phyloP scores from a whole-genome alignment of 345 rosid species.

The Syzygium aqueum region DNA sequence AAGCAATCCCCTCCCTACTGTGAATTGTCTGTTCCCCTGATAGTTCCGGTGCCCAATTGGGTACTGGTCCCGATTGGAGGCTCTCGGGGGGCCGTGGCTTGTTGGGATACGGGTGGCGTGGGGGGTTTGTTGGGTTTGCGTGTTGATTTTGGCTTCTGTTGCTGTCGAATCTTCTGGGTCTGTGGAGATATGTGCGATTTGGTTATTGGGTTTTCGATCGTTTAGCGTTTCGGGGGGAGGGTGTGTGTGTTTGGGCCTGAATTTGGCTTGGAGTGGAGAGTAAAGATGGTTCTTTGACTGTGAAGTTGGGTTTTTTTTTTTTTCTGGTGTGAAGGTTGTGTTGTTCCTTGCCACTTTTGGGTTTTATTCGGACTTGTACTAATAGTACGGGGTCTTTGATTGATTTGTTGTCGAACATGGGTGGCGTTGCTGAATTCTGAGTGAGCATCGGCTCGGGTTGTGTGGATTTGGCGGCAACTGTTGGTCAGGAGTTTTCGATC shows the following conservation, averaged over 20 bases:
- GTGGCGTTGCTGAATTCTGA: background rate
- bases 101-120: background rate
- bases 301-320: constrained; percentile 17
- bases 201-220: background rate
- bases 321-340: constrained; percentile 18
- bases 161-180: background rate
- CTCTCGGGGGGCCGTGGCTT: background rate
- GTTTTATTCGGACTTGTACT: background rate
- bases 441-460: background rate
- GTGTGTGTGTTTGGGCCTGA: background rate
- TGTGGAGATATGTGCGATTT: background rate
- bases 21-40: background rate
- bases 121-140: background rate
- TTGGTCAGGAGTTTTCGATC: background rate
- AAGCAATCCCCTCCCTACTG: background rate
- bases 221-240: background rate
- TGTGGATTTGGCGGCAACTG: constrained; percentile 6
- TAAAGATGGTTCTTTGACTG: constrained; percentile 14
- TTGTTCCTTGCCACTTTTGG: constrained; percentile 1
- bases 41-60: background rate
- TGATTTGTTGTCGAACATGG: background rate
- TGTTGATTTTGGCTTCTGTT: background rate
- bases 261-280: constrained; percentile 16
- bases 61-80: background rate
- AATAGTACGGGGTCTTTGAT: background rate